Evolutionary conservation across 2,329 filamentous ascomycete species (phyloP).

Genomic region (Trichophyton verrucosum): DNA sequence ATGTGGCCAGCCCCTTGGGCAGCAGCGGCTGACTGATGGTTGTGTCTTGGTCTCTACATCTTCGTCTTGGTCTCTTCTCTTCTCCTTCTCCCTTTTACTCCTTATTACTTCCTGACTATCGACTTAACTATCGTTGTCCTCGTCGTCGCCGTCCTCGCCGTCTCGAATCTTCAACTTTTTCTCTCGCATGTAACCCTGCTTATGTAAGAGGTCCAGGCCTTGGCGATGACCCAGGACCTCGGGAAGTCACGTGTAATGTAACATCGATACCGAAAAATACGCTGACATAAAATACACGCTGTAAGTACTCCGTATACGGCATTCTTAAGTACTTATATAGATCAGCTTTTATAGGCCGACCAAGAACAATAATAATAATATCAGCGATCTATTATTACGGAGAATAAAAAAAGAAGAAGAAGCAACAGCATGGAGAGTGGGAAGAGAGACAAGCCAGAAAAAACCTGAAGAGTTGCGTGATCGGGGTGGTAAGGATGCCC

Average conservation of each 20-base stretch:
- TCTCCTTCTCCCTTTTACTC: too few species aligned
- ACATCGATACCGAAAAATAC: not conserved
- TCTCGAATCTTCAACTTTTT: not conserved
- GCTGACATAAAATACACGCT: not conserved
- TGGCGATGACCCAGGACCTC: not conserved
- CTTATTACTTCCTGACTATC: too few species aligned
- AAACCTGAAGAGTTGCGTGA: not conserved
- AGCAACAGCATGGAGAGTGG: not conserved
- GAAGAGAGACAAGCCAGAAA: not conserved
- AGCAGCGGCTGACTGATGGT: not conserved
- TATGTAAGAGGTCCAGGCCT: not conserved
- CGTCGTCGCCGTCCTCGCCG: not conserved
- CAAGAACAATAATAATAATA: too few species aligned
- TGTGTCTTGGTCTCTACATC: too few species aligned
- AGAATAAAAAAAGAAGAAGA: not conserved
- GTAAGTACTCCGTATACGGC: not conserved
- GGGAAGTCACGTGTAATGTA: not conserved
- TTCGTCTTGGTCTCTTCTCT: too few species aligned
- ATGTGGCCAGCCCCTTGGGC: not conserved
- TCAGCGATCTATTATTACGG: too few species aligned
- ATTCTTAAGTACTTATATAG: too few species aligned
- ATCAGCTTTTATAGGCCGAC: too few species aligned
- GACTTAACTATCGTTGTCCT: too few species aligned
- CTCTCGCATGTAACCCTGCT: not conserved
- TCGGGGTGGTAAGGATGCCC: not conserved